Conservation (phyloP, 305 asterid species). For the Fraxinus angustifolia region DNA sequence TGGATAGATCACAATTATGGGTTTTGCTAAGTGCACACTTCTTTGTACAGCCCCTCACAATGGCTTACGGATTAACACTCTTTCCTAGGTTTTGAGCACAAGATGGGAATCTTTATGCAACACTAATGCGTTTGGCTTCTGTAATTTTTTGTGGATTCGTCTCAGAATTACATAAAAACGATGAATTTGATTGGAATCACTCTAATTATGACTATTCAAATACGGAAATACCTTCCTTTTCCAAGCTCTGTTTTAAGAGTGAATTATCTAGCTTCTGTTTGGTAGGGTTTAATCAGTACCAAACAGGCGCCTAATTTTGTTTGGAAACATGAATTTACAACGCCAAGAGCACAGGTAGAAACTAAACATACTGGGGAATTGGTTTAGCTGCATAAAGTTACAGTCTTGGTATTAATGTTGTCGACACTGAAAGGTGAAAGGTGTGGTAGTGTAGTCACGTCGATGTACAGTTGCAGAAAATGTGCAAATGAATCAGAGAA, state of each 20-base stretch:
- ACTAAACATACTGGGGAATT: neutral
- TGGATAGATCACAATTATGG: neutral
- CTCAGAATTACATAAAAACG: neutral
- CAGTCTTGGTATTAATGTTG: neutral
- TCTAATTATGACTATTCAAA: neutral
- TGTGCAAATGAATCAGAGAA: neutral
- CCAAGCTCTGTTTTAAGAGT: neutral
- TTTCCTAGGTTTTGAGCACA: neutral
- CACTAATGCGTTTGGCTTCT: neutral
- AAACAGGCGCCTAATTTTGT: neutral
- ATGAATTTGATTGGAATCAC: neutral
- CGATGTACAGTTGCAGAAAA: constrained; percentile 23
- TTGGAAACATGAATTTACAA: neutral
- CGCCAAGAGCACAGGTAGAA: neutral
- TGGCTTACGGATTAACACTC: neutral
- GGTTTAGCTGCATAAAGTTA: neutral
- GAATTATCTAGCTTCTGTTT: neutral
- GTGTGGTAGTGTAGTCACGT: constrained; percentile 28
- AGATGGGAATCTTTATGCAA: neutral
- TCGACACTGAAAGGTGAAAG: neutral
- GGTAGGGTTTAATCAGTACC: too few species aligned
- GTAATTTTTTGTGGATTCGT: neutral
- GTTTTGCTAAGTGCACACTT: too few species aligned
- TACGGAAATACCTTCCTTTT: neutral
- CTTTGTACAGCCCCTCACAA: neutral